These are phyloP conservation scores for Ilyonectria mors-panacis DNA, from an alignment of 2,329 filamentous ascomycete species.

Conservation along the genomic window DNA sequence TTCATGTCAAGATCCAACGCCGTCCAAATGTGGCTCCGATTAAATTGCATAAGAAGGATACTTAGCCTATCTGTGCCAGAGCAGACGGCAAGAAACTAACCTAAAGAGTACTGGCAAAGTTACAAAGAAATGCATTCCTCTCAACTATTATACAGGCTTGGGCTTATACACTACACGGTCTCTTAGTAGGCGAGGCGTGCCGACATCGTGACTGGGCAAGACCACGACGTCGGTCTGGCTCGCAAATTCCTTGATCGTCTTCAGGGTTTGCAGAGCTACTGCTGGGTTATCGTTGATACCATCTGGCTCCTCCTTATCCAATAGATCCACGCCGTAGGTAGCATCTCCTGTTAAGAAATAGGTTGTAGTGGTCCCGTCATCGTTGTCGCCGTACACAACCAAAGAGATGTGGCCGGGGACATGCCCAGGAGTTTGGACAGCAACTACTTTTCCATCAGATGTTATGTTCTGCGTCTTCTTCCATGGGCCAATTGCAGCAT, in stretches of 20 bases:
- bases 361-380: conserved; percentile 9
- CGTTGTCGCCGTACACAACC: conserved; percentile 10
- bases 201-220: conserved; percentile 18
- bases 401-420: conserved; percentile 20
- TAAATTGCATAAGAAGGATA: too few relatives aligned
- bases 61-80: too few relatives aligned
- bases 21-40: too few relatives aligned
- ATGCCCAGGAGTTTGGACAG: conserved; percentile 21
- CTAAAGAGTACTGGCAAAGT: too few relatives aligned
- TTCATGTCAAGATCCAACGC: too few relatives aligned
- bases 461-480: conserved; percentile 15
- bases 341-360: conserved; percentile 22
- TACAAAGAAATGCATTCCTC: too few relatives aligned
- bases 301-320: conserved; percentile 25
- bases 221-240: conserved; percentile 13
- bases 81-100: too few relatives aligned
- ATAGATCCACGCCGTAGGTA: conserved; percentile 13
- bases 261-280: conserved; percentile 13
- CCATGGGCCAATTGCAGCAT: conserved; percentile 12
- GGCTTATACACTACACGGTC: conserved; percentile 18
- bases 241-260: conserved; percentile 24
- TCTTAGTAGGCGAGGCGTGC: conserved; percentile 1
- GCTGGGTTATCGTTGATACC: conserved; percentile 21
- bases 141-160: background rate
- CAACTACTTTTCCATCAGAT: conserved; percentile 12